Percentiles rank a stretch among this genome's conserved stretches.
These are phyloP conservation scores for Scorias spongiosa DNA, from an alignment of 2,329 filamentous ascomycete genomes.

Conservation along the genomic window DNA sequence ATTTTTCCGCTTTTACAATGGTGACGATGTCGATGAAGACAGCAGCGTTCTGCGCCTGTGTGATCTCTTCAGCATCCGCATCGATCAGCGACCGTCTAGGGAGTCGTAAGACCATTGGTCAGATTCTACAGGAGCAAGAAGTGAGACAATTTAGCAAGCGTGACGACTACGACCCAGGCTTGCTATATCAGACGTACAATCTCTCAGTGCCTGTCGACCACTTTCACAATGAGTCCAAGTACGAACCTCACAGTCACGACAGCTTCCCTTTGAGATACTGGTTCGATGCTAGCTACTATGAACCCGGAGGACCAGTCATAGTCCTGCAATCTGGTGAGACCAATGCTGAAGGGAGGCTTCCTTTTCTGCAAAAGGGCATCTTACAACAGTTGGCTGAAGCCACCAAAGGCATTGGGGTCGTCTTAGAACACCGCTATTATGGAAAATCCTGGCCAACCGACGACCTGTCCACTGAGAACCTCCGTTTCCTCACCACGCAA, in stretches of 20 bases:
- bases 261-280: slow-evolving; percentile 64
- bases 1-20: no score
- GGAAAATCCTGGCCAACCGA: slow-evolving; percentile 56
- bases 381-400: slow-evolving; percentile 54
- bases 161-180: slow-evolving; percentile 16
- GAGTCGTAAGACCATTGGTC: background rate
- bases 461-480: slow-evolving; percentile 51
- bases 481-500: slow-evolving; percentile 72
- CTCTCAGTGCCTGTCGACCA: slow-evolving; percentile 55
- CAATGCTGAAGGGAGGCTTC: slow-evolving; percentile 44
- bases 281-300: slow-evolving; percentile 66
- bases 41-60: background rate
- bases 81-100: background rate
- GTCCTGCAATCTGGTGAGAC: slow-evolving; percentile 62
- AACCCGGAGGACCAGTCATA: slow-evolving; percentile 65
- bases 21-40: background rate
- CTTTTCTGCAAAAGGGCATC: slow-evolving; percentile 65
- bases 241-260: slow-evolving; percentile 58
- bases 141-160: slow-evolving; percentile 2
- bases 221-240: slow-evolving; percentile 64
- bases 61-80: background rate
- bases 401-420: slow-evolving; percentile 59
- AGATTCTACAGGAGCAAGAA: background rate
- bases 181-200: slow-evolving; percentile 34
- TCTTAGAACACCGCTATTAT: slow-evolving; percentile 81